Evolutionary conservation across 2,329 filamentous ascomycete species (phyloP).

Genomic region (Penicillium concentricum): DNA sequence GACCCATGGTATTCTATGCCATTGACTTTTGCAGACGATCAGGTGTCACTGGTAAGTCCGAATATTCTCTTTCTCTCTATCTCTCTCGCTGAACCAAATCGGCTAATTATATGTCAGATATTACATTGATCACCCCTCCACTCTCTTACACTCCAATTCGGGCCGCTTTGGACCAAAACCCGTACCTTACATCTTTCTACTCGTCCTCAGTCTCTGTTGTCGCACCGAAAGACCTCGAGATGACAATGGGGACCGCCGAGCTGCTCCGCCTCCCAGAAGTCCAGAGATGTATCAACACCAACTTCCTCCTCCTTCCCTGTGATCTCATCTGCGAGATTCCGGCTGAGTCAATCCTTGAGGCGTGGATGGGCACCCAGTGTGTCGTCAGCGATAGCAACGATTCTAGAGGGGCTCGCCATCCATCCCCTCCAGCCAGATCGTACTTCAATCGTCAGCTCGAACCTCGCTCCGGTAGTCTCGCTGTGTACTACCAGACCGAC

Average conservation of each 20-base stretch:
- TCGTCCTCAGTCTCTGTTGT: constrained; percentile 60
- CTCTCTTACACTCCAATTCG: neutral
- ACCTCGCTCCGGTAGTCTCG: neutral
- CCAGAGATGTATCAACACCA: constrained; percentile 68
- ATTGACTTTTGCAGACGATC: constrained; percentile 50
- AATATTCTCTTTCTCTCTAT: neutral
- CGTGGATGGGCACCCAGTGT: neutral
- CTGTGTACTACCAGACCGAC: neutral
- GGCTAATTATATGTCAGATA: neutral
- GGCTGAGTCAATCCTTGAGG: neutral
- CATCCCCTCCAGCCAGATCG: neutral
- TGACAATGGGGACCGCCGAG: constrained; percentile 84
- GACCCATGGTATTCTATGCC: constrained; percentile 51
- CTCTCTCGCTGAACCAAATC: neutral
- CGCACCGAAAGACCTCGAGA: constrained; percentile 71
- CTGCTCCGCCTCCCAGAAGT: constrained; percentile 81
- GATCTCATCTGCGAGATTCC: neutral
- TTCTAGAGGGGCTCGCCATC: neutral
- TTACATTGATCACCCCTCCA: constrained; percentile 3
- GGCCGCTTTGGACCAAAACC: neutral
- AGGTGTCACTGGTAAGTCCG: constrained; percentile 45
- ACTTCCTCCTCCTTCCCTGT: constrained; percentile 78
- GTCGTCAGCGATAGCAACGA: neutral
- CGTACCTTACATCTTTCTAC: neutral
- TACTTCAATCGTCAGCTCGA: neutral